Evolutionary conservation across 202 grass and related monocot species (phyloP), one percentile per base, ranked within the genome.

Genomic region (Setaria italica): DNA sequence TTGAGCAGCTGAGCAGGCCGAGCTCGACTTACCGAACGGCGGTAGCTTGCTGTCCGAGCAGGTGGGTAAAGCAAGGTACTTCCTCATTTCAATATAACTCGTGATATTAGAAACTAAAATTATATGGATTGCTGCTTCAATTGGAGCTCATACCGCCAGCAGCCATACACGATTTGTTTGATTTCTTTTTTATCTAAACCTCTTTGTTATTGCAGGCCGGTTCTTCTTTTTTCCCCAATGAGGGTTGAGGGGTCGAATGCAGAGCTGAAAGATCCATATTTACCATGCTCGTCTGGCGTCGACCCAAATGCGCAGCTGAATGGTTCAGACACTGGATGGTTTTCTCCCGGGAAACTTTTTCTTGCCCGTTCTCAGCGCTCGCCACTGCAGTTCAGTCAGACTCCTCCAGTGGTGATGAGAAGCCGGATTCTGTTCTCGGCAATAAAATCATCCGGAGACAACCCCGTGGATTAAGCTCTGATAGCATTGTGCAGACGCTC

Each of bases 401-500:
- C 47, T 64, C 65, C 63, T 92, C 89, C 0, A 94, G 81, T 14
- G 59, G 59, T 62, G 59, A 62, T 62, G 59, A 62, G 25, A 62
- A 62, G 25, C 25, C 25, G 25, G 4, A 20, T 30, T 85, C 11
- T 16, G 43, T 30, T 71, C 57, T 59, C 0, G 6, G 43, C 47
- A 62, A 62, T 37, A 45, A 64, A 65, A 12, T 29, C 55, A 6
- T 47, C n/a, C n/a, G 3, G 41, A 63, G 20, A 79, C 70, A 3
- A 16, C 16, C 55, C 29, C 17, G 0, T 6, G 13, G 8, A 43
- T 88, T 90, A 54, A 80, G 9, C 63, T 83, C 95, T 47, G 77
- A 20, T 67, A 48, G 51, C 54, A 80, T 95, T 55, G 25, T 82
- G 30, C 70, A 82, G 58, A 85, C 67, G 1, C 86, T 97, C 5